phyloP scores from a whole-genome alignment of 2,329 filamentous ascomycete species.

The Colletotrichum graminicola region DNA sequence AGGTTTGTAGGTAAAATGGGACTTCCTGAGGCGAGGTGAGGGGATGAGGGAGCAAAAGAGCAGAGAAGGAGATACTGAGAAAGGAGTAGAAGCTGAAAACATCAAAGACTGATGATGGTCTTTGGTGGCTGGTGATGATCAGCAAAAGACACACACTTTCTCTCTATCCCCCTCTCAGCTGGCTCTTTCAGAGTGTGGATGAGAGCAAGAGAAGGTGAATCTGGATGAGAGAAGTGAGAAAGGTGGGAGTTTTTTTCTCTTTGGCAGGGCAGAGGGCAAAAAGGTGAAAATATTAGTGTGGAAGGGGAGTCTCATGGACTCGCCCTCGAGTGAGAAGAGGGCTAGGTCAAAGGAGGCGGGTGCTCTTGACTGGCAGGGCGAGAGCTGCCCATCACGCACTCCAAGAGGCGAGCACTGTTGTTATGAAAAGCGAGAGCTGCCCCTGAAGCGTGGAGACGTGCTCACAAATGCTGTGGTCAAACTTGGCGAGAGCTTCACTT shows the following conservation, averaged over 20 bases:
- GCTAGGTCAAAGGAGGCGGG: slow-evolving; percentile 9
- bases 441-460: background rate
- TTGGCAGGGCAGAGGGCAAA: background rate
- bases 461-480: no score
- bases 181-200: background rate
- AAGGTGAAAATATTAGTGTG: background rate
- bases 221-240: background rate
- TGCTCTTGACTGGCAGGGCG: background rate
- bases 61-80: background rate
- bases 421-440: background rate
- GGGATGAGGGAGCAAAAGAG: no score
- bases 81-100: background rate
- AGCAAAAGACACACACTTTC: slow-evolving; percentile 2
- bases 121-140: background rate
- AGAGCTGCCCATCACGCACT: background rate
- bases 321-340: background rate
- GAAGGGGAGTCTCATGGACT: background rate
- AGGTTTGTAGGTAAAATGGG: no score
- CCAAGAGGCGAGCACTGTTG: background rate
- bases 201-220: background rate
- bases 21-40: background rate
- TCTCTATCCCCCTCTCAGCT: background rate
- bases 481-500: background rate
- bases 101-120: background rate
- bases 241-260: background rate